A percentile compares a stretch with the other conserved stretches of the same genome.
Conservation (phyloP, 2,329 filamentous ascomycete species). For the Fusarium sp. region DNA sequence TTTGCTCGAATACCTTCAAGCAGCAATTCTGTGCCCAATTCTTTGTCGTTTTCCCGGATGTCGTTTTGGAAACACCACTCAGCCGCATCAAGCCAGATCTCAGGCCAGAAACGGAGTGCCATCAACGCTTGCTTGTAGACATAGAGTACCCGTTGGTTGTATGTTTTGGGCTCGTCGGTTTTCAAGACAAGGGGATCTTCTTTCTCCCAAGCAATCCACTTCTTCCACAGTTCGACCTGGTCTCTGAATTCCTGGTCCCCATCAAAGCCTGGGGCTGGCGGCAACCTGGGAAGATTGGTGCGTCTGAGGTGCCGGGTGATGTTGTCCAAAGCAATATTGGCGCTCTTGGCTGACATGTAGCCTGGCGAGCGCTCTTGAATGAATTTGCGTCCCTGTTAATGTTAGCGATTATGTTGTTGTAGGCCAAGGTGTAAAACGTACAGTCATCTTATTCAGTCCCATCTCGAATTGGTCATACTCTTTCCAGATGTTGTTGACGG, state of each 20-base stretch:
- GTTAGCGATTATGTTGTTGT: conserved; percentile 41
- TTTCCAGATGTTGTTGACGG: conserved; percentile 89
- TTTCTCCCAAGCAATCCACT: conserved; percentile 96
- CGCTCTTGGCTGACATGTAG: conserved; percentile 96
- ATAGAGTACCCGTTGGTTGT: conserved; percentile 84
- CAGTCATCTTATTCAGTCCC: conserved; percentile 90
- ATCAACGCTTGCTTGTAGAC: conserved; percentile 95
- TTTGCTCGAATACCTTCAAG: conserved; percentile 87
- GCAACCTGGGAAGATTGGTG: conserved; percentile 82
- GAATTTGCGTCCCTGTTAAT: conserved; percentile 83
- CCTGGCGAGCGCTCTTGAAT: conserved; percentile 91
- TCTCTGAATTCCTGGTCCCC: conserved; percentile 85
- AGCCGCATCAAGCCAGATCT: conserved; percentile 94
- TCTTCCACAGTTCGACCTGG: conserved; percentile 91
- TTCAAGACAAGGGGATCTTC: conserved; percentile 89
- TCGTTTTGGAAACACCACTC: conserved; percentile 90
- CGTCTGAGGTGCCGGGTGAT: conserved; percentile 81
- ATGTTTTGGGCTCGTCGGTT: conserved; percentile 80
- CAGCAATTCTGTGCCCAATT: conserved; percentile 79
- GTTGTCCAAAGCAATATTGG: conserved; percentile 90
- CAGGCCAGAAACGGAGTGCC: conserved; percentile 93
- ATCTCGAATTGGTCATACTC: conserved; percentile 98
- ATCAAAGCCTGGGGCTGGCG: conserved; percentile 86
- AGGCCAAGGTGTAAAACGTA: conserved; percentile 56
- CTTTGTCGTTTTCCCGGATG: conserved; percentile 69